phyloP scores from a whole-genome alignment of 257 asterid species.

The Scutellaria galericulata region DNA sequence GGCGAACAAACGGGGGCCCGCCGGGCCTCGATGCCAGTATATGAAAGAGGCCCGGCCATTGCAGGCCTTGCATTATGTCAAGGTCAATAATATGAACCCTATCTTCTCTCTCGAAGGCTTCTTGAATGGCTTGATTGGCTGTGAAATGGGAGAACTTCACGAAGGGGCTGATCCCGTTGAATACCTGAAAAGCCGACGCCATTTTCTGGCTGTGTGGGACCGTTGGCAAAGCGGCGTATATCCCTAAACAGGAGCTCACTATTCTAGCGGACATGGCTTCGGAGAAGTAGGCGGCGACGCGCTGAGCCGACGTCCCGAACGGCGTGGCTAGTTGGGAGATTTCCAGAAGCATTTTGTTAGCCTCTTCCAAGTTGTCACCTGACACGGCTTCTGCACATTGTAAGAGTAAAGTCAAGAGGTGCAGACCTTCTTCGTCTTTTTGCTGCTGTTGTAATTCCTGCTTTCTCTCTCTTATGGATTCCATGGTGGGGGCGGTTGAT shows the following conservation, averaged over 20 bases:
- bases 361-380: slow-evolving; percentile 77
- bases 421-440: slow-evolving; percentile 87
- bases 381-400: slow-evolving; percentile 96
- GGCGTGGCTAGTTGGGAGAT: slow-evolving; percentile 93
- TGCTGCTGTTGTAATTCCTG: slow-evolving; percentile 62
- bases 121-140: slow-evolving; percentile 96
- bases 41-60: slow-evolving; percentile 97
- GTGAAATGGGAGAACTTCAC: slow-evolving; percentile 96
- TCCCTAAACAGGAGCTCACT: slow-evolving; percentile 86
- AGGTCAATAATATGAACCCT: slow-evolving; percentile 95
- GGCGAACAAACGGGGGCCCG: slow-evolving; percentile 90
- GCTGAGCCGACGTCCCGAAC: slow-evolving; percentile 95
- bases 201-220: slow-evolving; percentile 75
- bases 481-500: slow-evolving; percentile 30
- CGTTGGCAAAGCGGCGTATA: slow-evolving; percentile 71
- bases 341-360: slow-evolving; percentile 75
- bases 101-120: slow-evolving; percentile 92
- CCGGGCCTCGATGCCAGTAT: slow-evolving; percentile 89
- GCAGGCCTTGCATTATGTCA: slow-evolving; percentile 96
- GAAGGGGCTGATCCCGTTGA: slow-evolving; percentile 94
- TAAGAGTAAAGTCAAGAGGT: slow-evolving; percentile 72
- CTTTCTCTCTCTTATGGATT: slow-evolving; percentile 46
- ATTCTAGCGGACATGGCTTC: slow-evolving; percentile 95
- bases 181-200: slow-evolving; percentile 88
- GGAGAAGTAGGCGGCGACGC: slow-evolving; percentile 97